Evolutionary conservation across 495 filamentous ascomycete species (phyloP).

Genomic region (Cryomyces minteri): DNA sequence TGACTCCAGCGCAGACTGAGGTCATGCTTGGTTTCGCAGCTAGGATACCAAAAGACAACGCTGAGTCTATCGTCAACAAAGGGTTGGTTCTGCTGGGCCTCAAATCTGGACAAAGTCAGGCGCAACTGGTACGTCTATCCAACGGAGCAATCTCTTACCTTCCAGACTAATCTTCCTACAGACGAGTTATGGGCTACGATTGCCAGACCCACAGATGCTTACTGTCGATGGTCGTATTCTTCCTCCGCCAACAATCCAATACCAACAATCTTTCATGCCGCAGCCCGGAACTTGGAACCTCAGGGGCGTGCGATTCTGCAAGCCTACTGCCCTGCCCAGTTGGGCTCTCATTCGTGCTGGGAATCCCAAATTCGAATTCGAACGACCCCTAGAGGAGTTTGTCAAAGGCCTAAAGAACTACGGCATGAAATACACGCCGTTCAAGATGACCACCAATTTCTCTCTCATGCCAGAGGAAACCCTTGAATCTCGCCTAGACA

Average conservation of each 20-base stretch:
- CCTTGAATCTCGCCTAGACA: constrained; percentile 6
- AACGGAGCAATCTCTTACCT: too few species aligned
- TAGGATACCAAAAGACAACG: constrained; percentile 44
- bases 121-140: too few species aligned
- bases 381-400: constrained; percentile 1
- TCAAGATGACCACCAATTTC: too few species aligned
- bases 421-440: constrained; percentile 10
- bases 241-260: too few species aligned
- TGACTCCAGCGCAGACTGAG: constrained; percentile 35
- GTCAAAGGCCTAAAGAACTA: background rate
- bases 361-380: background rate
- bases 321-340: background rate
- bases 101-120: too few species aligned
- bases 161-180: too few species aligned
- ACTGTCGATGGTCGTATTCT: constrained; percentile 49
- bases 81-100: constrained; percentile 32
- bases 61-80: constrained; percentile 37
- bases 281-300: constrained; percentile 10
- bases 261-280: too few species aligned
- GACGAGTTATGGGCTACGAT: constrained; percentile 32
- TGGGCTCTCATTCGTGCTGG: too few species aligned
- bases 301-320: background rate
- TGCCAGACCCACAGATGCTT: constrained; percentile 34
- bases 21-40: constrained; percentile 55
- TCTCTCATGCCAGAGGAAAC: too few species aligned